Conservation (phyloP, 139 green algal species). For the Chlamydomonas sp. region DNA sequence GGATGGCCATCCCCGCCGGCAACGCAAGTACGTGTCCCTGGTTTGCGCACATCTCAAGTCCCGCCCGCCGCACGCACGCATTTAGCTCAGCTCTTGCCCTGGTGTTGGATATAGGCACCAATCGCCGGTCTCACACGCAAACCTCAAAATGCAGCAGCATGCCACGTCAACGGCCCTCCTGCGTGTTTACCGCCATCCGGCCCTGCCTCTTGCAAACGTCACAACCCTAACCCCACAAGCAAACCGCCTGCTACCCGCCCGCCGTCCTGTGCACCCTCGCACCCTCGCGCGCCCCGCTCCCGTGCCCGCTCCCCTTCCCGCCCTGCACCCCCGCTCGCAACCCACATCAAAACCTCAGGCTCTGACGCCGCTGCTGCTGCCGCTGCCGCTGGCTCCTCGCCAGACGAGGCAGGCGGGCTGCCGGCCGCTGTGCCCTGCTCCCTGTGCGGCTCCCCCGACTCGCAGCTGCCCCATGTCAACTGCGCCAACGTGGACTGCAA, state of each 20-base stretch:
- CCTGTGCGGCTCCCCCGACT: conserved; percentile 69
- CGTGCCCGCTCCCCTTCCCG: not conserved
- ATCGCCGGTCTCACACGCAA: not conserved
- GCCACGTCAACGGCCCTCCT: not conserved
- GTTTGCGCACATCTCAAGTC: not conserved
- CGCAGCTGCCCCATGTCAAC: conserved; percentile 91
- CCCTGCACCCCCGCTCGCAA: not conserved
- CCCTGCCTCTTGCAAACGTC: too few relatives aligned
- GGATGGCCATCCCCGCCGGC: conserved; percentile 84
- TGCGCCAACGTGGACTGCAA: conserved; percentile 86
- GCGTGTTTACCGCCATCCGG: too few relatives aligned
- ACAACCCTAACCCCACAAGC: too few relatives aligned
- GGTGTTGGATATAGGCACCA: not conserved
- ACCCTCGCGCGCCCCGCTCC: too few relatives aligned
- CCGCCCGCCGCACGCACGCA: not conserved
- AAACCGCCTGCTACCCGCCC: too few relatives aligned
- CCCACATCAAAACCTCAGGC: not conserved
- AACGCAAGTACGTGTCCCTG: not conserved
- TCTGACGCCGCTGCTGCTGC: not conserved
- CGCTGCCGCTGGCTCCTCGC: not conserved
- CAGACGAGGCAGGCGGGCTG: conserved; percentile 40
- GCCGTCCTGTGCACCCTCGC: too few relatives aligned
- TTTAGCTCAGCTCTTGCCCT: not conserved
- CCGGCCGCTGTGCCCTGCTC: conserved; percentile 75
- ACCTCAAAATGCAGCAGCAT: not conserved